Base-by-base conservation (phyloP, 2,329 filamentous ascomycete species). In the Apiospora aurea region DNA sequence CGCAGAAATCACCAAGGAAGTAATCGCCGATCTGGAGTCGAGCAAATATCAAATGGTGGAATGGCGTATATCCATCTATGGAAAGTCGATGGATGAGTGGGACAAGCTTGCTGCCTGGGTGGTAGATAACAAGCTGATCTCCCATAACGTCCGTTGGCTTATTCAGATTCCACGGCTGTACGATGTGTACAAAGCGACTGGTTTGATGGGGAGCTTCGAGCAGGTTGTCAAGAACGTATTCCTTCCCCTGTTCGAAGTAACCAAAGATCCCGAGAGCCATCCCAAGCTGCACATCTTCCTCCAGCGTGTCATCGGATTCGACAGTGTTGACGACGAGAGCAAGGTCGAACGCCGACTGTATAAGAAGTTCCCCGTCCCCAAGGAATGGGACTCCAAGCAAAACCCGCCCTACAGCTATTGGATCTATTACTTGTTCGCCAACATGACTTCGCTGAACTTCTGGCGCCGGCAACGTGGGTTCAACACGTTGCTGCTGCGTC, bases 41-140 rank as follows among this genome's bases (percentile, higher is more conserved):
- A 98, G 95, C 89, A 99, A 99, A 82, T 99, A 99, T 79, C 96
- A 99, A 81, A 98, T 99, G 93, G 96, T 96, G 1, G 96, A 99
- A 84, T 99, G 97, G 95, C 94, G 96, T 61, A 97, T 99, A 76
- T 98, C 95, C 34, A 94, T 99, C 75, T 99, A 99, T 78, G 96
- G 96, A 74, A 93, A 94, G 80, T 93, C 93, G 2, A 88, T 97
- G 53, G 92, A 97, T 74, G 96, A 99, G 82, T 99, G 96, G 96
- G 96, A 98, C 79, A 99, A 97, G 80, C 89, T 99, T 69, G 96
- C 96, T 4, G 94, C 93, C 3, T 99, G 96, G 96, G 95, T 99
- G 10, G 91, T 98, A 21, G 96, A 98, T 84, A 97, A 98, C 86
- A 98, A 98, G 84, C 88, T 99, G 57, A 97, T 97, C 82, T 98